These are phyloP conservation scores for Puccinia novopanici DNA, from an alignment of 1,284 basidiomycete genomes.

Conservation along the genomic window DNA sequence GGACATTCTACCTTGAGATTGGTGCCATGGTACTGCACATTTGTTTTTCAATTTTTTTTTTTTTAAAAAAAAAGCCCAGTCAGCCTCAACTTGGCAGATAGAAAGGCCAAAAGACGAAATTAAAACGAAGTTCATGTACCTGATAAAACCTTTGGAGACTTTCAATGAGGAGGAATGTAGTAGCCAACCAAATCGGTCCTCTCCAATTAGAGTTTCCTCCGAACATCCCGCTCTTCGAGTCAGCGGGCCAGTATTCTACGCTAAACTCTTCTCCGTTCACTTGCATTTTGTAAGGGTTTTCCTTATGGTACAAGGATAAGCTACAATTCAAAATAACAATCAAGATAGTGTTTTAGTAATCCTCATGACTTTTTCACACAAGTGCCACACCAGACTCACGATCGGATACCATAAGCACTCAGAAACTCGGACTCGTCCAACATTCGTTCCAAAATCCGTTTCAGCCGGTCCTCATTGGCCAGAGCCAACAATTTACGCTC, in stretches of 20 bases:
- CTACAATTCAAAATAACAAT: slow-evolving; percentile 60
- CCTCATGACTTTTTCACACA: background rate
- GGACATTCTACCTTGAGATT: slow-evolving; percentile 77
- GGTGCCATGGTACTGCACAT: slow-evolving; percentile 56
- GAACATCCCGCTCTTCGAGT: slow-evolving; percentile 95
- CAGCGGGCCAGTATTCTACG: slow-evolving; percentile 96
- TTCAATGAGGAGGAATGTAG: slow-evolving; percentile 85
- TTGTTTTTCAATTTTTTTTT: no score
- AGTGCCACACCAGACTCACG: slow-evolving; percentile 65
- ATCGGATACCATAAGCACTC: slow-evolving; percentile 89
- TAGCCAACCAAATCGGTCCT: slow-evolving; percentile 80
- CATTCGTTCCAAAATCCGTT: slow-evolving; percentile 91
- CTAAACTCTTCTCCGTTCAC: slow-evolving; percentile 88
- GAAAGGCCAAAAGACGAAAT: slow-evolving; percentile 63
- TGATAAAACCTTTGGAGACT: slow-evolving; percentile 94
- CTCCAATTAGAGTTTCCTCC: slow-evolving; percentile 98
- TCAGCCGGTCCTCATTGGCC: slow-evolving; percentile 84
- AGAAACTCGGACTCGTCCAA: slow-evolving; percentile 94
- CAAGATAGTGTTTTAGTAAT: slow-evolving; percentile 24
- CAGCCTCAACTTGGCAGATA: slow-evolving; percentile 56
- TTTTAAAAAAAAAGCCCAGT: background rate
- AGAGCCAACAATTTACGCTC: slow-evolving; percentile 85
- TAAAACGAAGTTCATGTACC: slow-evolving; percentile 66
- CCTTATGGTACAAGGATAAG: slow-evolving; percentile 82
- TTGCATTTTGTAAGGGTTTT: slow-evolving; percentile 90